Conservation (phyloP, 208 protist genomes). For the Trypanosoma congolense region DNA sequence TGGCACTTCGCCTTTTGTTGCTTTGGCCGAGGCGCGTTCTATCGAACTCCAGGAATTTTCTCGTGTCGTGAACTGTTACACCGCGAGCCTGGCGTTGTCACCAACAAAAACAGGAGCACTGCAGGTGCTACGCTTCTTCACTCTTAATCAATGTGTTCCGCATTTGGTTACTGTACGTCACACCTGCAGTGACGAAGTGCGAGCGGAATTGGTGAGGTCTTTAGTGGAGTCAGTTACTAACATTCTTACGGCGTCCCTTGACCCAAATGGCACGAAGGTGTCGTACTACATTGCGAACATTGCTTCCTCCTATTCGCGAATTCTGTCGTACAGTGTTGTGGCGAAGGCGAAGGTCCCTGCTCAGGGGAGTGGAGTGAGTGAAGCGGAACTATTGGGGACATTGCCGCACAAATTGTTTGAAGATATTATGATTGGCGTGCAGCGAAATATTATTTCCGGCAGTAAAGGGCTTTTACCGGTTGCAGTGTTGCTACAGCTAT, state of each 20-base stretch:
- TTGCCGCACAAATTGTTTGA: constrained; percentile 11
- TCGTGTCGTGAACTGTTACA: constrained; percentile 1
- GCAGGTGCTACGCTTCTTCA: constrained; percentile 24
- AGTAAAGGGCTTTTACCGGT: constrained; percentile 11
- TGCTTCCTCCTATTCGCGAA: constrained; percentile 20
- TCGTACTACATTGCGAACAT: constrained; percentile 22
- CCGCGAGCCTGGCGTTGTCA: neutral
- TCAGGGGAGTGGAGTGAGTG: neutral
- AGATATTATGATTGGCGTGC: constrained; percentile 8
- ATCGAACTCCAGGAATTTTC: constrained; percentile 5
- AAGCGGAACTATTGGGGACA: too few species aligned
- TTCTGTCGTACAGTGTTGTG: constrained; percentile 6
- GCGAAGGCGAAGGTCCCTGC: neutral
- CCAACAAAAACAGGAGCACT: constrained; percentile 3
- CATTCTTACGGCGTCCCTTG: constrained; percentile 4
- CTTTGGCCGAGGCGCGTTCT: too few species aligned
- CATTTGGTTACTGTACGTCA: constrained; percentile 2
- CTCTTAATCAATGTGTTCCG: constrained; percentile 22
- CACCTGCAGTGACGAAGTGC: neutral
- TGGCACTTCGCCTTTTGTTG: too few species aligned
- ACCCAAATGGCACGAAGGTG: constrained; percentile 1
- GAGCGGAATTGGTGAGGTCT: constrained; percentile 1
- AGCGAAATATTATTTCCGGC: constrained; percentile 10
- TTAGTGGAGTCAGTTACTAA: constrained; percentile 13
- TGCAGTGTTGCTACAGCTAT: constrained; percentile 18